phyloP scores from a whole-genome alignment of 2,329 filamentous ascomycete species.

The Curvularia lunata region DNA sequence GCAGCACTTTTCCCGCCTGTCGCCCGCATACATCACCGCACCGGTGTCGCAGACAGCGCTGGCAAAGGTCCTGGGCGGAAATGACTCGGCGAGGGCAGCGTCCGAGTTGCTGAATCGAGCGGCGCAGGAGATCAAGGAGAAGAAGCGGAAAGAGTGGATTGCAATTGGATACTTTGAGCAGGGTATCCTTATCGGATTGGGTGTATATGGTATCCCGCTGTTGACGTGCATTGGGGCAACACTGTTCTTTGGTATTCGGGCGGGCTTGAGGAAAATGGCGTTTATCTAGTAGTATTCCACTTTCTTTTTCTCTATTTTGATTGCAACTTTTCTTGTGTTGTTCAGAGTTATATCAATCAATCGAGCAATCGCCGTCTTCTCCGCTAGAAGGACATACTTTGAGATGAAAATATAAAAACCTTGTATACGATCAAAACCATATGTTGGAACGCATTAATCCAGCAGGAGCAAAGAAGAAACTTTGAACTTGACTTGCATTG shows the following conservation, averaged over 20 bases:
- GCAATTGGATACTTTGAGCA: slow-evolving; percentile 41
- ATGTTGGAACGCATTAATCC: neutral
- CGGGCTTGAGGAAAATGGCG: slow-evolving; percentile 31
- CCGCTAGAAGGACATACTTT: neutral
- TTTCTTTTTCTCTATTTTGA: neutral
- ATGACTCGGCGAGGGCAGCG: slow-evolving; percentile 20
- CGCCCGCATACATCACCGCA: slow-evolving; percentile 26
- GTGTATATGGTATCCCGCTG: slow-evolving; percentile 42
- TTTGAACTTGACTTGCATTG: neutral
- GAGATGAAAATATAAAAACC: no score
- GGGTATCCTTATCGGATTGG: slow-evolving; percentile 46
- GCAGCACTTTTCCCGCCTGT: slow-evolving; percentile 27
- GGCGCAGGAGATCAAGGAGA: slow-evolving; percentile 36
- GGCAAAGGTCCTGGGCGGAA: slow-evolving; percentile 18
- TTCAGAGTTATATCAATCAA: neutral
- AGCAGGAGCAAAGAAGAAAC: neutral
- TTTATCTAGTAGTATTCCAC: slow-evolving; percentile 13
- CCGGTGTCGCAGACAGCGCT: slow-evolving; percentile 27
- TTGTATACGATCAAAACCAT: no score
- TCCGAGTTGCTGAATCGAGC: slow-evolving; percentile 24
- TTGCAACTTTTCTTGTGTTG: neutral
- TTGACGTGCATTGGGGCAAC: slow-evolving; percentile 36
- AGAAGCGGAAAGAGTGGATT: slow-evolving; percentile 44
- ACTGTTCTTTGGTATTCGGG: slow-evolving; percentile 35
- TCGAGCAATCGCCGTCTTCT: neutral